Evolutionary conservation across 2,329 filamentous ascomycete species (phyloP), one percentile per base, ranked within the genome.

Genomic region (Arthrobotrys entomopaga): DNA sequence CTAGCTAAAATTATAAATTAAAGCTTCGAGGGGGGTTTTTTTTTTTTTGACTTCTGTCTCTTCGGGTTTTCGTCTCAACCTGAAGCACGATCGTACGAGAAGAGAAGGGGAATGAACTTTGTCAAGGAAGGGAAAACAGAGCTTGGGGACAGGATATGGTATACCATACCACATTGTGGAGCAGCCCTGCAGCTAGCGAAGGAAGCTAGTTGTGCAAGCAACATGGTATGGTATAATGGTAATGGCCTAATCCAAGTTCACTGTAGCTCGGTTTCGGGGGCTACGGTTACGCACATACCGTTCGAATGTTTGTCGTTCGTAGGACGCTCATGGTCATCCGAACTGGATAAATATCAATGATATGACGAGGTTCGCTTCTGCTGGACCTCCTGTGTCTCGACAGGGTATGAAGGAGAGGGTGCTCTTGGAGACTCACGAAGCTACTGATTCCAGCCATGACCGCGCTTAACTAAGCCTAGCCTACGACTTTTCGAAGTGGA

Each of bases 391-490:
- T 72, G 67, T 50, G 65, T 72, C 64, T 11, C 59, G 67, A 19
- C 42, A 38, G 56, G 46, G 22, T 60, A 24, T 29, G 57, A 56
- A 20, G 38, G 46, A 57, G 52, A 60, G 57, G 67, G 59, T 53
- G 38, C 49, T 22, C 10, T 34, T 34, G 29, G 29, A 34, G 29
- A 64, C 67, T 59, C 67, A 72, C 67, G 43, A 59, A 72, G 56
- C 67, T 72, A 46, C 67, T 72, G n/a, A 65, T 65, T 72, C 67
- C 48, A 72, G 67, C 56, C 67, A 60, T 46, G 53, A 22, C 20
- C 60, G 59, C 67, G 67, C 67, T 65, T 72, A 65, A 72, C 58
- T n/a, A 48, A 64, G 67, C 67, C 11, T 72, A 72, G 67, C 59
- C 46, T 16, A 10, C 8, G 19, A 24, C 26, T 22, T 29, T 64